phyloP scores from a whole-genome alignment of 2,329 filamentous ascomycete species.

The Fulvia fulva region DNA sequence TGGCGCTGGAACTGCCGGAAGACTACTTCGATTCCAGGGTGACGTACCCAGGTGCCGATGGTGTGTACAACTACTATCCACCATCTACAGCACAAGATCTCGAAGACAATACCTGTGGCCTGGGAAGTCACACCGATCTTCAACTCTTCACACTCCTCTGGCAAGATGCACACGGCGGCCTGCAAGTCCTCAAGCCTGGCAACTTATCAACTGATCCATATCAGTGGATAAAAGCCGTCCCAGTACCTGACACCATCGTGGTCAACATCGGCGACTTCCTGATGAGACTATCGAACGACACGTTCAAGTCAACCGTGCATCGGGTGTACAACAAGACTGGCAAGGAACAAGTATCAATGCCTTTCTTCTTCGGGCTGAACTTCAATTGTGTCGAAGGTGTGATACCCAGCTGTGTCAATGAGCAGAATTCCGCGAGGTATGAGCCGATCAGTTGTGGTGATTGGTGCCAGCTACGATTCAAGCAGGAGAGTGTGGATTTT shows the following conservation, averaged over 20 bases:
- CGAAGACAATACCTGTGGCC: constrained; percentile 23
- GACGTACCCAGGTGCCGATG: constrained; percentile 36
- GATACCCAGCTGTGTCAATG: not conserved
- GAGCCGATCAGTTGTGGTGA: not conserved
- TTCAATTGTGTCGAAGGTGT: not conserved
- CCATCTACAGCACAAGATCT: constrained; percentile 6
- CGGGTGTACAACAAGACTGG: constrained; percentile 43
- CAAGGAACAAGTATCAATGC: constrained; percentile 40
- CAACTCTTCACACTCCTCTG: constrained; percentile 3
- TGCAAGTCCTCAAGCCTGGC: constrained; percentile 18
- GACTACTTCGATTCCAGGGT: constrained; percentile 36
- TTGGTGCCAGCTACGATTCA: not conserved
- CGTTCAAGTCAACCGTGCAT: constrained; percentile 45
- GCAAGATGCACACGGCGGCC: constrained; percentile 5
- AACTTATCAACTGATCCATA: constrained; percentile 25
- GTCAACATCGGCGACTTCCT: constrained; percentile 52
- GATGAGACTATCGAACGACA: constrained; percentile 42
- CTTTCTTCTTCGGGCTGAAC: constrained; percentile 46
- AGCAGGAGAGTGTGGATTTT: not conserved
- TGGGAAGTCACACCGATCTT: constrained; percentile 30
- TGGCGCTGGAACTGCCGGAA: constrained; percentile 34
- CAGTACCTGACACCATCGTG: constrained; percentile 42
- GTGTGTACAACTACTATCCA: constrained; percentile 36
- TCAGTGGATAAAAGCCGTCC: constrained; percentile 43
- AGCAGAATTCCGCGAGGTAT: not conserved